Base-by-base conservation (phyloP, 768 basidiomycete species). In the Infundibulicybe gibba region DNA sequence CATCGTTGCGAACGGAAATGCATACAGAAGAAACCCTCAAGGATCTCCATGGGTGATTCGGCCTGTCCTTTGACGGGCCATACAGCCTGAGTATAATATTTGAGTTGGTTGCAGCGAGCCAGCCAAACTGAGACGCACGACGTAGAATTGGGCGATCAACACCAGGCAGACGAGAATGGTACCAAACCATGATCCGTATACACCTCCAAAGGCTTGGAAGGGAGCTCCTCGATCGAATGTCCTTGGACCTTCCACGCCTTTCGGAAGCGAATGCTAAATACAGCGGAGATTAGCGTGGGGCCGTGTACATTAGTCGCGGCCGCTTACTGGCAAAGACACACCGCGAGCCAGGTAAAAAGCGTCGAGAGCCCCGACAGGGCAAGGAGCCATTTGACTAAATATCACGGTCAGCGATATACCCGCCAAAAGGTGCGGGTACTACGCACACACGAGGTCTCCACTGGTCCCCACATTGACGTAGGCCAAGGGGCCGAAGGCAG, bases 101-200 rank as follows among this genome's bases (percentile, higher is more conserved):
- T n/a, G n/a, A n/a, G n/a, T n/a, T n/a, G n/a, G n/a, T n/a, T n/a
- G n/a, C n/a, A n/a, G n/a, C n/a, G n/a, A n/a, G n/a, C n/a, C n/a
- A n/a, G n/a, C n/a, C n/a, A n/a, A n/a, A n/a, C n/a, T n/a, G n/a
- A n/a, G 53, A 53, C 58, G 52, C 40, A 67, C 73, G 30, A 71
- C 63, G 49, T 75, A 75, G 59, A 75, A 74, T 49, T 75, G 72
- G 9, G 70, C 72, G 44, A 75, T 68, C 32, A 74, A 50, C 17
- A 74, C 71, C 16, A 75, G 57, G 40, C 55, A 32, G 31, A 73
- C 55, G 12, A 74, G 67, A 37, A 70, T 57, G 20, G 71, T 62
- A 51, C 74, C 72, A 46, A 74, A 69, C 69, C 70, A 74, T 3
- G 72, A 75, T 11, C 74, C 74, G 13, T 58, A 75, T 17, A 68